These are phyloP conservation scores for Fusarium neocosmosporiellum DNA, from an alignment of 2,329 filamentous ascomycete genomes.

Conservation along the genomic window DNA sequence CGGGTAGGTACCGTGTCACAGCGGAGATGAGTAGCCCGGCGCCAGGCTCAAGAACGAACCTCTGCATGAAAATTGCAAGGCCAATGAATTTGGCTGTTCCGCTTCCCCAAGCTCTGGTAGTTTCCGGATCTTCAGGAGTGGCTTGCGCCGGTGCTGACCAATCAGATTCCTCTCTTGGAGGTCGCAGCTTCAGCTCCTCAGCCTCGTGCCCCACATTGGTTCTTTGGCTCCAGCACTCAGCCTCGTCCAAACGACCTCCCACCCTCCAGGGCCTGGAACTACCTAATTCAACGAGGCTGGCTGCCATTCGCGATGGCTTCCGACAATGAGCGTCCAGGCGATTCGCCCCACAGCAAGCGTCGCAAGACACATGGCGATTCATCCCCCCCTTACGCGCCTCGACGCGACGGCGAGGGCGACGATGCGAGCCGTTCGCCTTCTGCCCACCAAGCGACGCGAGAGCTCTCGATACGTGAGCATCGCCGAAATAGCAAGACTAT, in stretches of 20 bases:
- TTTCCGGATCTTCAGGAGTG: constrained; percentile 42
- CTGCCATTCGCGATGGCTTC: constrained; percentile 43
- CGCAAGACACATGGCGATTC: constrained; percentile 48
- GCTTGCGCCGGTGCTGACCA: constrained; percentile 18
- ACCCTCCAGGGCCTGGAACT: constrained; percentile 11
- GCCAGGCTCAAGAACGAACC: not conserved
- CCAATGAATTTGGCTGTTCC: constrained; percentile 18
- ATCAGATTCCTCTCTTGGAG: constrained; percentile 13
- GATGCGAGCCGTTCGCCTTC: constrained; percentile 15
- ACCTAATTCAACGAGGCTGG: constrained; percentile 15
- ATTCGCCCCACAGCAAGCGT: constrained; percentile 47
- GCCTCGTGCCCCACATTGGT: constrained; percentile 31
- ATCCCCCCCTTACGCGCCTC: constrained; percentile 41
- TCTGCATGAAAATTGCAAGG: not conserved
- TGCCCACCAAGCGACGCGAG: constrained; percentile 16
- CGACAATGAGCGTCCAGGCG: constrained; percentile 39
- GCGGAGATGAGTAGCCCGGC: constrained; percentile 23
- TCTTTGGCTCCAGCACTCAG: constrained; percentile 24
- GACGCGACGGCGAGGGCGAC: constrained; percentile 30
- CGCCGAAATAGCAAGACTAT: constrained; percentile 35
- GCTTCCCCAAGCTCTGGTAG: constrained; percentile 39
- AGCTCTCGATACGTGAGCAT: constrained; percentile 34
- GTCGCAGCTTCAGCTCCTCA: constrained; percentile 17
- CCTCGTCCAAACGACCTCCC: constrained; percentile 32
- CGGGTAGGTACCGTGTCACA: too few species aligned